Base-by-base conservation (phyloP, 257 asterid species). In the Solanum piurae region DNA sequence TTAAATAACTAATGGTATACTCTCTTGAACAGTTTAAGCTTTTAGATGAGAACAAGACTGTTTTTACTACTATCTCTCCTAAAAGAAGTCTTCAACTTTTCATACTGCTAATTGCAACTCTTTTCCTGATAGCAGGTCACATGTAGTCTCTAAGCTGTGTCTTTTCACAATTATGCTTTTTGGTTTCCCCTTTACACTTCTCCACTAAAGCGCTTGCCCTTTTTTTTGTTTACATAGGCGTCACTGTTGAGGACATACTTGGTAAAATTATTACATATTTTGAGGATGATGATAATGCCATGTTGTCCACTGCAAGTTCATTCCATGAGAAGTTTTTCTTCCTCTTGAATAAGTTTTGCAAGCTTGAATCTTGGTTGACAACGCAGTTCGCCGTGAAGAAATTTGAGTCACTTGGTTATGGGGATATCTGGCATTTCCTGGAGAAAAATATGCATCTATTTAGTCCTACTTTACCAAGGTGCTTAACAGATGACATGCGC, bases 381-480 rank as follows among this genome's bases (percentile, higher is more conserved):
- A 89, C 87, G 86, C 93, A 91, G 79, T 96, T 92, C 86, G 83
- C 92, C 23, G 86, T 91, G 76, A 83, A 91, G 76, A 89, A 91
- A 86, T 97, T 97, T 90, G 98, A 91, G 83, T 91, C 93, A 40
- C 93, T 97, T 88, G 99, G 99, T 89, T 87, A 93, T 89, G 99
- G 98, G 89, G 96, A 92, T 55, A 92, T 93, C 89, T 88, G 91
- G 87, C 87, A 85, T 88, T 97, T 97, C 94, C 69, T 96, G 87
- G 96, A 94, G 91, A 95, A 91, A 91, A 87, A 96, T 88, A 76
- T 92, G 91, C 90, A 91, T 89, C 87, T 90, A 49, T 83, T 95
- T 90, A 94, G 98, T 84, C 86, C 42, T 86, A 90, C 89, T 71
- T 87, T 97, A 66, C 96, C 89, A 79, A 91, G 87, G 88, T 88